Conservation (phyloP, 257 asterid genomes). For the Datura wrightii region DNA sequence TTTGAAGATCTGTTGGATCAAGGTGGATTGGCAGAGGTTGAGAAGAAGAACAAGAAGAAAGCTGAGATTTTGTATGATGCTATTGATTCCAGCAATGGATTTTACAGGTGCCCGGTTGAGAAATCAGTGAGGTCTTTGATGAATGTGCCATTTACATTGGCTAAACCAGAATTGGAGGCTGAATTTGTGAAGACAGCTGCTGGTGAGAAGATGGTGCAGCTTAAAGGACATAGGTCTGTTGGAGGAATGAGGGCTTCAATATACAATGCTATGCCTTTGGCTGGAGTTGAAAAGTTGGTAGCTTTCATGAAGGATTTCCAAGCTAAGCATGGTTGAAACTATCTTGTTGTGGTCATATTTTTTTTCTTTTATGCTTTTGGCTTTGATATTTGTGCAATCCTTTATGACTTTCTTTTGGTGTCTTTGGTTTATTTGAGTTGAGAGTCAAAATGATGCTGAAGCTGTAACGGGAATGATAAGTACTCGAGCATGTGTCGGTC, state of each 20-base stretch:
- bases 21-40: slow-evolving; percentile 85
- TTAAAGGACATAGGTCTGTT: slow-evolving; percentile 92
- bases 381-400: neutral
- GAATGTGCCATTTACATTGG: slow-evolving; percentile 92
- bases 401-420: neutral
- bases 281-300: slow-evolving; percentile 87
- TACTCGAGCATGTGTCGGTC: neutral
- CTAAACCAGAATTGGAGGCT: slow-evolving; percentile 79
- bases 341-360: neutral
- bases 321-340: slow-evolving; percentile 67
- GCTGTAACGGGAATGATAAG: neutral
- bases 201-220: slow-evolving; percentile 94
- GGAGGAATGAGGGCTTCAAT: slow-evolving; percentile 99
- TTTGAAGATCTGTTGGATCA: slow-evolving; percentile 86
- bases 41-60: slow-evolving; percentile 77
- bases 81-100: slow-evolving; percentile 82
- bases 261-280: slow-evolving; percentile 94
- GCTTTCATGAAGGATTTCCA: slow-evolving; percentile 96
- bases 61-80: slow-evolving; percentile 72
- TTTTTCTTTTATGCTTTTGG: slow-evolving; percentile 24
- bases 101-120: slow-evolving; percentile 85
- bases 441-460: slow-evolving; percentile 4
- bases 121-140: slow-evolving; percentile 85
- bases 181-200: slow-evolving; percentile 93
- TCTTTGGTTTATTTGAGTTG: slow-evolving; percentile 24